phyloP scores from a whole-genome alignment of 2,329 filamentous ascomycete genomes.

The Dothiorella sarmentorum region DNA sequence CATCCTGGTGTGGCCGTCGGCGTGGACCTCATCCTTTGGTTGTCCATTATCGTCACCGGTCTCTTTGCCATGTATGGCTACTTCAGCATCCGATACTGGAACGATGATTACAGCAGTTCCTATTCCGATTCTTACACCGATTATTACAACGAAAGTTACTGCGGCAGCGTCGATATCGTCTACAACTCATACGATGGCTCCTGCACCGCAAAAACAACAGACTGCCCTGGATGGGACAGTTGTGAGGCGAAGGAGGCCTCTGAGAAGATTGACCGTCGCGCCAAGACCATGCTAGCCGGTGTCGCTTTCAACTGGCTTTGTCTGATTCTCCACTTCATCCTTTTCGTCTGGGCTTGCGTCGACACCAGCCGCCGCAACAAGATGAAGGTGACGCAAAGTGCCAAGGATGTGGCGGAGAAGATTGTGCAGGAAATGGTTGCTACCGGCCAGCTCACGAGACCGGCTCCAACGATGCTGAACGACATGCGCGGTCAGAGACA shows the following conservation, averaged over 20 bases:
- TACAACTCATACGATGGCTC: neutral
- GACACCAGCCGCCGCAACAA: conserved; percentile 30
- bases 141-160: conserved; percentile 11
- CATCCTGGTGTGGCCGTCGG: conserved; percentile 36
- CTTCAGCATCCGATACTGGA: conserved; percentile 16
- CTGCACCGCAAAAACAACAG: neutral
- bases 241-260: conserved; percentile 35
- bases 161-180: neutral
- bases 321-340: conserved; percentile 31
- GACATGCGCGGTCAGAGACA: neutral
- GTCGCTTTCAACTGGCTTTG: conserved; percentile 32
- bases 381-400: neutral
- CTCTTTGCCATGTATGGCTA: conserved; percentile 26
- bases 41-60: conserved; percentile 30
- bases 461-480: neutral
- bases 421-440: conserved; percentile 13
- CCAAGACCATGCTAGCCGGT: conserved; percentile 25
- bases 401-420: neutral
- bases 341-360: conserved; percentile 40
- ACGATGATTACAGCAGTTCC: conserved; percentile 2
- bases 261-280: conserved; percentile 19
- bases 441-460: conserved; percentile 1
- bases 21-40: conserved; percentile 36
- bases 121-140: conserved; percentile 24
- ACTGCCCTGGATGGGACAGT: conserved; percentile 20